These are phyloP conservation scores for Acaromyces ingoldii DNA, from an alignment of 1,284 basidiomycete species.

Conservation along the genomic window DNA sequence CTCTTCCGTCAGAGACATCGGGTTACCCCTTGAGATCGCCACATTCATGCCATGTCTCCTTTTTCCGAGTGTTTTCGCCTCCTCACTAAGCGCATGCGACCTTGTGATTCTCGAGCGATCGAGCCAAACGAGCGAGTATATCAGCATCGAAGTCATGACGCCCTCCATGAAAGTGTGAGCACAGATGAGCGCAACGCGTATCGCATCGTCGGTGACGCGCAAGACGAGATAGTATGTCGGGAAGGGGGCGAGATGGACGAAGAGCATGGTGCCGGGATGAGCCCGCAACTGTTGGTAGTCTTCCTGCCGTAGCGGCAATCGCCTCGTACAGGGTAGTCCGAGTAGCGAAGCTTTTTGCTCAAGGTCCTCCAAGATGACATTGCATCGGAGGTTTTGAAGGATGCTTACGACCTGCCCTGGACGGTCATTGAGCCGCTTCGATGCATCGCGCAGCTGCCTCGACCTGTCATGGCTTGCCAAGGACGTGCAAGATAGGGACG, in stretches of 20 bases:
- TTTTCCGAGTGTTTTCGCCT: slow-evolving; percentile 10
- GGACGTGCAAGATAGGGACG: neutral
- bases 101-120: slow-evolving; percentile 24
- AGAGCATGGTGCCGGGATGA: slow-evolving; percentile 18
- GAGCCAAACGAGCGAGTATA: slow-evolving; percentile 38
- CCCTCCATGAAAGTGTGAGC: slow-evolving; percentile 22
- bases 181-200: slow-evolving; percentile 26
- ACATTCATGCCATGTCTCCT: neutral
- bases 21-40: neutral
- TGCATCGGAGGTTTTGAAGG: slow-evolving; percentile 24
- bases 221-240: slow-evolving; percentile 32
- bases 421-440: slow-evolving; percentile 25
- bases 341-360: slow-evolving; percentile 39
- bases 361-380: slow-evolving; percentile 36
- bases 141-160: slow-evolving; percentile 14
- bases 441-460: slow-evolving; percentile 18
- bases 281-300: slow-evolving; percentile 32
- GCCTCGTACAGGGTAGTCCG: slow-evolving; percentile 61
- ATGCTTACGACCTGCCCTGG: slow-evolving; percentile 22
- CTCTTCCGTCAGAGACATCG: slow-evolving; percentile 4
- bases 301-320: slow-evolving; percentile 60
- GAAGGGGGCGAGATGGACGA: slow-evolving; percentile 25
- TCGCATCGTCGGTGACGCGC: slow-evolving; percentile 18
- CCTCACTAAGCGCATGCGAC: neutral
- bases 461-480: neutral